These are phyloP conservation scores for Apostasia ramifera DNA, from an alignment of 106 monocot species.

Conservation along the genomic window DNA sequence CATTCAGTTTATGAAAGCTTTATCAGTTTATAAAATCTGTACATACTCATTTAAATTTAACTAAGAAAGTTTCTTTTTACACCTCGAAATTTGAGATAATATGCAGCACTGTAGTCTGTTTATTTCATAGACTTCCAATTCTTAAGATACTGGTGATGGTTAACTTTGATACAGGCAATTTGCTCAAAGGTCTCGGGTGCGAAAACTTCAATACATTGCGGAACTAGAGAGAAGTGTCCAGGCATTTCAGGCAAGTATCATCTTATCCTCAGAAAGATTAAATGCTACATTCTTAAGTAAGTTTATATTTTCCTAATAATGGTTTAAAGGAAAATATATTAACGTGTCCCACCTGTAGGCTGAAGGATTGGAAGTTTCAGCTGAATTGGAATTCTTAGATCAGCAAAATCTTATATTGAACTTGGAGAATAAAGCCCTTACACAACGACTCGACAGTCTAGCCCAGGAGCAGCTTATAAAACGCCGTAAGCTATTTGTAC, in stretches of 20 bases:
- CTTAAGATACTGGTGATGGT: not conserved
- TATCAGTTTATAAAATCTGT: not conserved
- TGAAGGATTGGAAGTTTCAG: slow-evolving; percentile 45
- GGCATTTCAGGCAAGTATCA: slow-evolving; percentile 42
- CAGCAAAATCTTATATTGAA: slow-evolving; percentile 56
- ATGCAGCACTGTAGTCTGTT: not conserved
- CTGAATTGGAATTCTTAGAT: slow-evolving; percentile 56
- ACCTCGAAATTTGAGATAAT: not conserved
- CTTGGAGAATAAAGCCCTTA: slow-evolving; percentile 68
- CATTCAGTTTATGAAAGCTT: not conserved
- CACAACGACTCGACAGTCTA: slow-evolving; percentile 48
- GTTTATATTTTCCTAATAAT: not conserved
- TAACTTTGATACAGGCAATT: slow-evolving; percentile 45
- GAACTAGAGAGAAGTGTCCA: slow-evolving; percentile 82
- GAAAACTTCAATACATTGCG: slow-evolving; percentile 85
- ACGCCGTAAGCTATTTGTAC: slow-evolving; percentile 24
- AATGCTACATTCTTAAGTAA: not conserved
- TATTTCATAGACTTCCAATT: not conserved
- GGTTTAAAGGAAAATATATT: not conserved
- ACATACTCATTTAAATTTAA: not conserved
- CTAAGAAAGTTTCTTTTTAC: not conserved
- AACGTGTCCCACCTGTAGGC: slow-evolving; percentile 19
- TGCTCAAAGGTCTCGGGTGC: slow-evolving; percentile 72
- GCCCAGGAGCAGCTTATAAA: slow-evolving; percentile 59
- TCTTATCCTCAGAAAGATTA: not conserved